These are phyloP conservation scores for Lentinus tigrinus DNA, from an alignment of 768 basidiomycete genomes.

Conservation along the genomic window DNA sequence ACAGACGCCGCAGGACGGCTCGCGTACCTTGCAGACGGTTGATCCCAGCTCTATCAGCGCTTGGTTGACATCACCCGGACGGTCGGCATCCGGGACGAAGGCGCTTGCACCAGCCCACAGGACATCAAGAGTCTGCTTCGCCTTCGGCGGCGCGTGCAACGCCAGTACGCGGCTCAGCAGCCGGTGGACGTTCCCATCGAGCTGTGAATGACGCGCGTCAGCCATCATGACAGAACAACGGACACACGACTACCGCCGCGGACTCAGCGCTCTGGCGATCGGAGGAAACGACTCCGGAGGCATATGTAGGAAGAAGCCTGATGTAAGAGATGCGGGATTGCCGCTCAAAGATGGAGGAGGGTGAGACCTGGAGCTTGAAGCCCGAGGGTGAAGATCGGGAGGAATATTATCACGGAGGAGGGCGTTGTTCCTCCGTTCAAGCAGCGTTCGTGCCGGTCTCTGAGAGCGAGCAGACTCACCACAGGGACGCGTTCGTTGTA, in stretches of 20 bases:
- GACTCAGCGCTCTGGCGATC: background rate
- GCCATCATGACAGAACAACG: background rate
- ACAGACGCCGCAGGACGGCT: slow-evolving; percentile 73
- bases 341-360: background rate
- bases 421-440: background rate
- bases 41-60: slow-evolving; percentile 94
- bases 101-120: slow-evolving; percentile 79
- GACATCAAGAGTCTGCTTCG: slow-evolving; percentile 71
- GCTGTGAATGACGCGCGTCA: slow-evolving; percentile 38
- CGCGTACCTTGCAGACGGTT: slow-evolving; percentile 85
- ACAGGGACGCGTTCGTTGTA: slow-evolving; percentile 83
- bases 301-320: background rate
- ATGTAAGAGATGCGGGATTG: background rate
- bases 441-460: background rate
- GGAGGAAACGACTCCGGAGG: slow-evolving; percentile 4
- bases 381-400: background rate
- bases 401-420: background rate
- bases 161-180: slow-evolving; percentile 83
- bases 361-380: background rate
- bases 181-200: slow-evolving; percentile 89
- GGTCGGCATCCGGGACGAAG: slow-evolving; percentile 56
- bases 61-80: slow-evolving; percentile 86
- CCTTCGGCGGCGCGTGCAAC: slow-evolving; percentile 78
- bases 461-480: slow-evolving; percentile 45
- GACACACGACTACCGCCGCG: background rate